These are phyloP conservation scores for Backusella circina DNA, from an alignment of 192 early-diverging fungal species.

Conservation along the genomic window DNA sequence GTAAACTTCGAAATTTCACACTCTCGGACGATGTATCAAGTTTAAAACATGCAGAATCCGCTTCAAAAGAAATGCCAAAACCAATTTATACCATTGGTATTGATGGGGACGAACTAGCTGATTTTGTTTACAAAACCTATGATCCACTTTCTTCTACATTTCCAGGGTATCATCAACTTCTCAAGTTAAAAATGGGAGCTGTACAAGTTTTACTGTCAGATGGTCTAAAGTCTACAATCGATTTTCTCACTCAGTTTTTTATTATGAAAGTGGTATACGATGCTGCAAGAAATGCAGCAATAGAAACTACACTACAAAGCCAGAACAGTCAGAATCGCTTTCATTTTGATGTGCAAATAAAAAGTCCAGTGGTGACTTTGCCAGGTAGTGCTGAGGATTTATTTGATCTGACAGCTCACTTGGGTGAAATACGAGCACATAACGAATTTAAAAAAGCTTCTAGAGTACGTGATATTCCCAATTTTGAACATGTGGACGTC, in stretches of 20 bases:
- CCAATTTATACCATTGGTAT: slow-evolving; percentile 55
- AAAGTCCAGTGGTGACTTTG: slow-evolving; percentile 74
- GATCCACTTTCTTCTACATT: slow-evolving; percentile 42
- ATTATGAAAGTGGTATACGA: slow-evolving; percentile 72
- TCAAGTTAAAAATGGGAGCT: slow-evolving; percentile 60
- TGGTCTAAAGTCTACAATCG: slow-evolving; percentile 51
- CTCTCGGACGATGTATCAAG: slow-evolving; percentile 40
- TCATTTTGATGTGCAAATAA: slow-evolving; percentile 70
- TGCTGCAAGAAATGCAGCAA: slow-evolving; percentile 61
- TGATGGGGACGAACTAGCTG: slow-evolving; percentile 68
- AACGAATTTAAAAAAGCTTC: slow-evolving; percentile 51
- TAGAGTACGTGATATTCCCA: not conserved
- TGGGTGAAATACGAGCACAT: slow-evolving; percentile 70
- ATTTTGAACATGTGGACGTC: slow-evolving; percentile 37
- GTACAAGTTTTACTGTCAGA: slow-evolving; percentile 61
- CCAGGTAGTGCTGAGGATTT: slow-evolving; percentile 40
- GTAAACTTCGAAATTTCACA: slow-evolving; percentile 53
- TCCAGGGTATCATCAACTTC: slow-evolving; percentile 67
- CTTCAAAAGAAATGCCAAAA: not conserved
- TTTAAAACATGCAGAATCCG: not conserved
- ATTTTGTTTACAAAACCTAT: slow-evolving; percentile 73
- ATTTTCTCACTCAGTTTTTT: slow-evolving; percentile 67
- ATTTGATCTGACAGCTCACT: slow-evolving; percentile 55
- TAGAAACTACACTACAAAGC: slow-evolving; percentile 56
- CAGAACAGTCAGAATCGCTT: slow-evolving; percentile 60